Base-by-base conservation (phyloP, 2,329 filamentous ascomycete genomes). In the Colletotrichum karsti region DNA sequence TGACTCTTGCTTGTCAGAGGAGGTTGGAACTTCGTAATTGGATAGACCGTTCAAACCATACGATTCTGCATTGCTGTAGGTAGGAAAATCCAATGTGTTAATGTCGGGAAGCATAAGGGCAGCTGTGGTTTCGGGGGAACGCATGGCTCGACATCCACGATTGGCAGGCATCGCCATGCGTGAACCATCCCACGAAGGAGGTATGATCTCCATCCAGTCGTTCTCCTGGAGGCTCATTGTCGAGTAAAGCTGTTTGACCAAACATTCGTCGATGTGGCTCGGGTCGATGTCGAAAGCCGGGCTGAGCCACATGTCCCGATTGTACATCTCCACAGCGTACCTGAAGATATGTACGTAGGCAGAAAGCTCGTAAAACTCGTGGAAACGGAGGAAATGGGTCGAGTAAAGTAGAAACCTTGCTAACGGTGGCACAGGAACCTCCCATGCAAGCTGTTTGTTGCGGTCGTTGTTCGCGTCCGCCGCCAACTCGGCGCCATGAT, bases 331-430 rank as follows among this genome's bases (percentile, higher is more conserved):
- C 5, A 10, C 9, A 9, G 33, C 41, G 22, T 18, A 18, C 5
- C 50, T 28, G 5, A 63, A 63, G 24, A 63, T 56, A 9, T 63
- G 59, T 7, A 7, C 30, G 28, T 63, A 63, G 9, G 51, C 59
- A 6, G 50, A 28, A 2, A 63, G 41, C 10, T 5, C 20, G 12
- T 28, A 28, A 5, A 56, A 50, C 8, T 63, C 59, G 30, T 63
- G 59, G 1, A 63, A 9, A 3, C 59, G 28, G 22, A 56, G 22
- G 12, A 56, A 63, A 9, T 63, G 59, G 6, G 39, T 13, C 15
- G 50, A 24, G 41, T 56, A 56, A 7, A 63, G 12, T 7, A 63
- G 22, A 12, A 63, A 18, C 1, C 13, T 7, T 4, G 59, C 50
- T 5, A 56, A 39, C 0, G 20, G n/a, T 8, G 37, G 28, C 4